phyloP scores from a whole-genome alignment of 495 filamentous ascomycete genomes.

The Penicillium turbatum region DNA sequence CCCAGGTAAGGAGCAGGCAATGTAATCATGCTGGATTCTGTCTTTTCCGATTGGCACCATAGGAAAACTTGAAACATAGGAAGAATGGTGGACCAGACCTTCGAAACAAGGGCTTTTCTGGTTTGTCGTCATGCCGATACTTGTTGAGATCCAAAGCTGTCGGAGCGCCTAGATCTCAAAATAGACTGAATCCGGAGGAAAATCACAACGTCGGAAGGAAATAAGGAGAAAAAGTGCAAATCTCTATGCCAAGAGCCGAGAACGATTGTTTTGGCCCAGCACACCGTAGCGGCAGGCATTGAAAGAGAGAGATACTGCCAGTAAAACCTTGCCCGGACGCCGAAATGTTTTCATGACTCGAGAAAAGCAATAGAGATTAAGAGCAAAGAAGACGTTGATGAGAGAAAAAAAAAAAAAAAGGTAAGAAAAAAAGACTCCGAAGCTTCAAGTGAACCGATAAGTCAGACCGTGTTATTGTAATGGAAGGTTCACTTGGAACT shows the following conservation, averaged over 20 bases:
- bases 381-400: too few species aligned
- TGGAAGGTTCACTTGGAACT: constrained; percentile 18
- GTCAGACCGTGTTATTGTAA: constrained; percentile 15
- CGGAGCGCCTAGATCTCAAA: constrained; percentile 8
- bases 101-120: constrained; percentile 16
- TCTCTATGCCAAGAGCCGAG: constrained; percentile 34
- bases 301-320: constrained; percentile 33
- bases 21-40: background rate
- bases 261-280: constrained; percentile 30
- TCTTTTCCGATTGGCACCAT: background rate
- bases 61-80: background rate
- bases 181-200: constrained; percentile 6
- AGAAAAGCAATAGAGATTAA: constrained; percentile 19
- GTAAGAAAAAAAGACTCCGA: constrained; percentile 14
- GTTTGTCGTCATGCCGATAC: constrained; percentile 19
- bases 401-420: background rate
- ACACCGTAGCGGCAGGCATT: constrained; percentile 35
- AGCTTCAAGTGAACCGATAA: constrained; percentile 16
- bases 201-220: background rate
- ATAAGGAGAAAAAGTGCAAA: constrained; percentile 17
- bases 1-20: background rate
- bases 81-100: constrained; percentile 18
- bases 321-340: constrained; percentile 41
- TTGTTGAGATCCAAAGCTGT: constrained; percentile 18
- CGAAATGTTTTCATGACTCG: constrained; percentile 37